A percentile compares a stretch with the other conserved stretches of the same genome.
Conservation (phyloP, 2,329 filamentous ascomycete species). For the Plectosphaerella cucumerina region DNA sequence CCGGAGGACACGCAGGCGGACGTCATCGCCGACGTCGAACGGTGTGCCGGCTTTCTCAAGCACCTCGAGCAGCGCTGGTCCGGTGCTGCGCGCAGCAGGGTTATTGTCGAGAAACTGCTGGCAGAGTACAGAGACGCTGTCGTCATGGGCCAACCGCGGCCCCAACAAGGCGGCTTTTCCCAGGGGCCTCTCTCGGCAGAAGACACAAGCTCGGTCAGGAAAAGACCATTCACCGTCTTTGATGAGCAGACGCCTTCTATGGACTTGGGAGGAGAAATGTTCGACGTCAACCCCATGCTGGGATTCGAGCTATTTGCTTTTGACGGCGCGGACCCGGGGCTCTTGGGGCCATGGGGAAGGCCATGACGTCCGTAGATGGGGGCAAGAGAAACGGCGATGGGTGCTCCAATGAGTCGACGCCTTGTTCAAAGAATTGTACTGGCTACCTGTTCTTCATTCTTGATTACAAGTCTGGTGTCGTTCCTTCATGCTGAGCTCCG, state of each 20-base stretch:
- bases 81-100: constrained; percentile 15
- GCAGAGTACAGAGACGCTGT: constrained; percentile 1
- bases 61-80: constrained; percentile 19
- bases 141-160: not conserved
- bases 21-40: constrained; percentile 11
- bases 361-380: not conserved
- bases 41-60: constrained; percentile 16
- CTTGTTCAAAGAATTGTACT: no score
- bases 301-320: constrained; percentile 6
- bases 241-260: not conserved
- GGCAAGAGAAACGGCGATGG: no score
- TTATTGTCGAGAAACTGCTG: constrained; percentile 19
- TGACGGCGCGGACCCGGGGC: constrained; percentile 1
- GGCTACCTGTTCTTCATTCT: no score
- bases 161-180: not conserved
- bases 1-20: not conserved
- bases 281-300: constrained; percentile 1
- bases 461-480: no score
- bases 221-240: not conserved
- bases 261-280: not conserved
- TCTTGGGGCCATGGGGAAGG: constrained; percentile 1
- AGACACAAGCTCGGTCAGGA: not conserved
- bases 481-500: no score
- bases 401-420: no score
- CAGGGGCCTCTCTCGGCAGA: not conserved